Percentiles rank a stretch among this genome's conserved stretches.
Conservation (phyloP, 176 grass and related monocot species). For the bread wheat (Triticum aestivum) region IWGSC_CS_RefSeq_v2.1 NC_057807.1:440575936-440576435, state of each 20-base stretch:
- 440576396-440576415: neutral
- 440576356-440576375: neutral
- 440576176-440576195: neutral
- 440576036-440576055: neutral
- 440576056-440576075: neutral
- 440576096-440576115: neutral
- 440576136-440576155: neutral
- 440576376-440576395: neutral
- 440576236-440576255: neutral
- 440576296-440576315: neutral
- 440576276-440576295: neutral
- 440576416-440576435: neutral
- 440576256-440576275: neutral
- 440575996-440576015: neutral
- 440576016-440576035: neutral
- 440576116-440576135: neutral
- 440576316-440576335: neutral
- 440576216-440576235: neutral
- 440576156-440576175: neutral
- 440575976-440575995: no score
- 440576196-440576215: neutral
- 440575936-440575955: no score
- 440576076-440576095: neutral
- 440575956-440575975: no score
- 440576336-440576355: neutral